These are phyloP conservation scores for Eucalyptus brandiana DNA, from an alignment of 345 rosid genomes.

Conservation along the genomic window DNA sequence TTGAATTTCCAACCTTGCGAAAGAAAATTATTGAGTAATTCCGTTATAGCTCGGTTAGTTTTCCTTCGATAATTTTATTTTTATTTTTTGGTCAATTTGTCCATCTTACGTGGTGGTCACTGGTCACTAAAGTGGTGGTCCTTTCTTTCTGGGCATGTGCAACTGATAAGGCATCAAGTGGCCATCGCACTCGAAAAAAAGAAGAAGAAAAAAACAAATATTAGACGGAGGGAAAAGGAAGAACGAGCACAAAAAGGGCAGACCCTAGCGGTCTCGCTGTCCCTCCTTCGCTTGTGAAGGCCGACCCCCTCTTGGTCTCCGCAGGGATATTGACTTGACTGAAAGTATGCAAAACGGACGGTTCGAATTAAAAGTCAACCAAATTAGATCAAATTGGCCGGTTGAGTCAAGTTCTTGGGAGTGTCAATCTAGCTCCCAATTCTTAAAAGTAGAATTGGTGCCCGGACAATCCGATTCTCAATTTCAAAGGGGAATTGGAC, in stretches of 20 bases:
- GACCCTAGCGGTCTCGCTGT: background rate
- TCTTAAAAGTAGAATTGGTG: accelerated
- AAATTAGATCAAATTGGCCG: accelerated
- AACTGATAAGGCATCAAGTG: background rate
- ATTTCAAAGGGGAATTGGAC: accelerated
- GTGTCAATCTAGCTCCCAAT: accelerated
- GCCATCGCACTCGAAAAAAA: background rate
- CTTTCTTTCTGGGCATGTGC: background rate
- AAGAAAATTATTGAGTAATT: background rate
- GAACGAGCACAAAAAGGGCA: background rate
- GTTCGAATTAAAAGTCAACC: no score
- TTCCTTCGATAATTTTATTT: background rate
- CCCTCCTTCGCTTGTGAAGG: background rate
- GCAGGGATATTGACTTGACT: background rate
- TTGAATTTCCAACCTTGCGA: background rate
- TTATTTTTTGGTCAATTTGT: background rate
- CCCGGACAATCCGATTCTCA: accelerated
- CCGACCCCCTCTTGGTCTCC: background rate
- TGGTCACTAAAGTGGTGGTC: background rate
- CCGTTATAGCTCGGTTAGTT: background rate
- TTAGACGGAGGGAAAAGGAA: background rate
- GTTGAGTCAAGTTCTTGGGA: no score
- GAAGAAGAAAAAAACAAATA: background rate
- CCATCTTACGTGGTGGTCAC: background rate
- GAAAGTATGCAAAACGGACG: no score